phyloP scores from a whole-genome alignment of 2,329 filamentous ascomycete species.

The Colletotrichum neosansevieriae region DNA sequence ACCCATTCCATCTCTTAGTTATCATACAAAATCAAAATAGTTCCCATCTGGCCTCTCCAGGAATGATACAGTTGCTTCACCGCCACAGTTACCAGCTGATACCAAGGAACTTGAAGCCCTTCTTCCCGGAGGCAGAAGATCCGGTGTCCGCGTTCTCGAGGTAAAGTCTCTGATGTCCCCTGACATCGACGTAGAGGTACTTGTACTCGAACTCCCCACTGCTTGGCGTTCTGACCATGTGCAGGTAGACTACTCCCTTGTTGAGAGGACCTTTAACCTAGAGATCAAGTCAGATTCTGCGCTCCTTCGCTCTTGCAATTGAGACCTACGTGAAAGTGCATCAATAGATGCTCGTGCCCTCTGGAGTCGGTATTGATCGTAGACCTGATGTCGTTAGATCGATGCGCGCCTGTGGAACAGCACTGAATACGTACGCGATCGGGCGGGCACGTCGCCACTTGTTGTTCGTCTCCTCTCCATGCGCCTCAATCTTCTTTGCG shows the following conservation, averaged over 20 bases:
- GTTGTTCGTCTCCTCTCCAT: constrained; percentile 83
- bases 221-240: constrained; percentile 78
- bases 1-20: neutral
- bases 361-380: constrained; percentile 76
- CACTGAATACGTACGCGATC: constrained; percentile 61
- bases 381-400: constrained; percentile 63
- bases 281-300: neutral
- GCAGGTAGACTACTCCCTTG: constrained; percentile 79
- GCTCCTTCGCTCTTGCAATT: neutral
- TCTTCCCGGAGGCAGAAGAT: constrained; percentile 50
- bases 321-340: constrained; percentile 82
- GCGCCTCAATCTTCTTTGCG: constrained; percentile 79
- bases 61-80: constrained; percentile 25
- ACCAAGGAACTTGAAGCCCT: constrained; percentile 69
- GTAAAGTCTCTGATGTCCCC: constrained; percentile 74
- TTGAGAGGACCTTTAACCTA: constrained; percentile 83
- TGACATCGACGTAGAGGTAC: constrained; percentile 83
- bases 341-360: constrained; percentile 83
- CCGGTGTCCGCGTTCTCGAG: constrained; percentile 70
- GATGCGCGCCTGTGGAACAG: neutral
- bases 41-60: neutral
- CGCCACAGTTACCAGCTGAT: constrained; percentile 64
- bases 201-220: constrained; percentile 81
- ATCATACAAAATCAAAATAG: constrained; percentile 4
- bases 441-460: constrained; percentile 81